These are phyloP conservation scores for Dinochytrium kinnereticum DNA, from an alignment of 371 early-diverging fungal species.

Conservation along the genomic window DNA sequence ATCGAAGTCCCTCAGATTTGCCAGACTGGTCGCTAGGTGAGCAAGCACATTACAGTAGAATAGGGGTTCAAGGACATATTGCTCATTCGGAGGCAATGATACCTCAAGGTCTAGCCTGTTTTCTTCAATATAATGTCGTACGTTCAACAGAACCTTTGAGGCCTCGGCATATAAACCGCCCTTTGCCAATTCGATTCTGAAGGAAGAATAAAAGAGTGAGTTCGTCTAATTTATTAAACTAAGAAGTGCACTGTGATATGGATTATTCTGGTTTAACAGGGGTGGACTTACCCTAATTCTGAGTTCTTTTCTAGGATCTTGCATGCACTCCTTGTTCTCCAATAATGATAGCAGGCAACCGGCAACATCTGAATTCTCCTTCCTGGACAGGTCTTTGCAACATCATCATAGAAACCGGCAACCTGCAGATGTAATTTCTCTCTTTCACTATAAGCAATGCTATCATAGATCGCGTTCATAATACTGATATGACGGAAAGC, in stretches of 20 bases:
- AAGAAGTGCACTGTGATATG: too few species aligned
- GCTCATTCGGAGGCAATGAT: neutral
- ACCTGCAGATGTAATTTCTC: neutral
- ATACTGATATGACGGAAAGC: constrained; percentile 4
- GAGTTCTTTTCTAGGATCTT: neutral
- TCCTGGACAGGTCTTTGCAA: neutral
- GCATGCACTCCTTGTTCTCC: neutral
- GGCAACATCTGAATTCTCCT: neutral
- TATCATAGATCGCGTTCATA: constrained; percentile 8
- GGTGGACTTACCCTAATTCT: neutral
- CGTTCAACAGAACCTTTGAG: neutral
- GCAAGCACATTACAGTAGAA: neutral
- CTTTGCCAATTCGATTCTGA: too few species aligned
- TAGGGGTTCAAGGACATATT: neutral
- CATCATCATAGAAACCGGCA: neutral
- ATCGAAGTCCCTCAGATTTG: neutral
- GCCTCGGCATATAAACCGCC: too few species aligned
- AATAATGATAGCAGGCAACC: neutral
- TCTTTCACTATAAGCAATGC: neutral
- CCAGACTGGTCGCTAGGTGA: neutral
- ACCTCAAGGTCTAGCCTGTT: neutral
- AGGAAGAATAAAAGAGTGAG: neutral
- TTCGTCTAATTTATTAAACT: neutral
- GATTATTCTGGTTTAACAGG: neutral
- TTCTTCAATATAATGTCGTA: neutral